Conservation (phyloP, 768 basidiomycete genomes). For the Asterophora parasitica region DNA sequence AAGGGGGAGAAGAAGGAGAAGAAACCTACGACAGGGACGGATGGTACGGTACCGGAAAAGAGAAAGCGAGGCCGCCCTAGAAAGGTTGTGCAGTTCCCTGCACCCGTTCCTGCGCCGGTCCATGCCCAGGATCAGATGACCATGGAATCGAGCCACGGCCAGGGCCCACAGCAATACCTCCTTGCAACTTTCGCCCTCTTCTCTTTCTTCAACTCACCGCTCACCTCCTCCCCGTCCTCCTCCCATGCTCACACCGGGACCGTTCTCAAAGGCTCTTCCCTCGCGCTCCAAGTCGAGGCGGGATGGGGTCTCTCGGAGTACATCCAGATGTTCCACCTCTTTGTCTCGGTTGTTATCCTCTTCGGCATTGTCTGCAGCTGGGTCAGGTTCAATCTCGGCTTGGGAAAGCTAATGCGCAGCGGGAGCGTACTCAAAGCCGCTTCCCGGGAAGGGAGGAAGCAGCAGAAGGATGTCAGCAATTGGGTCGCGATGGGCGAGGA, state of each 20-base stretch:
- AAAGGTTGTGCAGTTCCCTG: conserved; percentile 50
- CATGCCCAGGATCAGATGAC: conserved; percentile 14
- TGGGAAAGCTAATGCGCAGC: neutral
- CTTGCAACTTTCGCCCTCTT: conserved; percentile 81
- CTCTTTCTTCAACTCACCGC: conserved; percentile 78
- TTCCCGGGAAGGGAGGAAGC: conserved; percentile 2
- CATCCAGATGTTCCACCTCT: conserved; percentile 60
- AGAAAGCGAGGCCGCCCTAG: conserved; percentile 81
- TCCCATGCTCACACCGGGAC: conserved; percentile 53
- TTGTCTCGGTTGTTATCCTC: conserved; percentile 61
- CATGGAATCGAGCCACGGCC: conserved; percentile 18
- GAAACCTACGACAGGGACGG: conserved; percentile 28
- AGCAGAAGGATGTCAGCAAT: conserved; percentile 13
- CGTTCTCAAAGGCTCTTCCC: conserved; percentile 38
- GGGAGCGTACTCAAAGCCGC: neutral
- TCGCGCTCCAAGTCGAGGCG: conserved; percentile 13
- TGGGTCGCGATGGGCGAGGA: conserved; percentile 30
- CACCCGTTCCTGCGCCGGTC: conserved; percentile 33
- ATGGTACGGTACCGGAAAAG: conserved; percentile 55
- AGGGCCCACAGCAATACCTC: conserved; percentile 56
- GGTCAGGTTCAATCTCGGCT: conserved; percentile 30
- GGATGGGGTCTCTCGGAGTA: conserved; percentile 47
- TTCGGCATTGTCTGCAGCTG: conserved; percentile 42
- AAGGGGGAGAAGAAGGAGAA: conserved; percentile 50
- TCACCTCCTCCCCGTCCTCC: conserved; percentile 39